Base-by-base conservation (phyloP, 148 eudicot genomes). In the Diospyros kaki region DNA sequence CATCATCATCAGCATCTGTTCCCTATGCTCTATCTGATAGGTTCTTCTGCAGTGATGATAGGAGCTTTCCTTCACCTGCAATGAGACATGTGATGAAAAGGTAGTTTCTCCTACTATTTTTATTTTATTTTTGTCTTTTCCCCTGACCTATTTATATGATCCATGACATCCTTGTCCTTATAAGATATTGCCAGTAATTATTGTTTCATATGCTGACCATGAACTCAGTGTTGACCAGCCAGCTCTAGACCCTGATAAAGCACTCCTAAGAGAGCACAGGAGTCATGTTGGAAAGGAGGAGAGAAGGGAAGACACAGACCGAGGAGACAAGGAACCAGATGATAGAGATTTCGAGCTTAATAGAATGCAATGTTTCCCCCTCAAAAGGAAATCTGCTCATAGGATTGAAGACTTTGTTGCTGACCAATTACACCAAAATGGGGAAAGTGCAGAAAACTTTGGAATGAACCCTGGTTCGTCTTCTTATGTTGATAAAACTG, bases 391-490 rank as follows among this genome's bases (percentile, higher is more conserved):
- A 81, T 45, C 75, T 76, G 81, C 74, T 71, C 74, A 42, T 74
- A 75, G 72, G 51, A 58, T 64, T 72, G 87, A 81, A 67, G 87
- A 83, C 58, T 68, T 70, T 73, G 66, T 71, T 39, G 74, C 75
- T 78, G 86, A 85, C 63, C 88, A 69, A 74, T 84, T 80, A 63
- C 50, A 51, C 13, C 78, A 78, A 73, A 82, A 81, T 82, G 86
- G 66, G 74, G 75, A 78, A 68, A 55, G 64, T 62, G 70, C 53
- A 45, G 82, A 78, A 45, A 78, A 60, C 61, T 67, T 10, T 74
- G 77, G 76, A 63, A 51, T 56, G 8, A 76, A 39, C 44, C 78
- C 68, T 53, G 54, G 54, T 66, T 71, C 73, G 14, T 75, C 78
- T 46, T 80, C 75, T 74, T 63, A 64, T 69, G 81, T 78, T 80